Evolutionary conservation across 202 grass and related monocot genomes (phyloP).

Genomic region (Zoysia matrella): DNA sequence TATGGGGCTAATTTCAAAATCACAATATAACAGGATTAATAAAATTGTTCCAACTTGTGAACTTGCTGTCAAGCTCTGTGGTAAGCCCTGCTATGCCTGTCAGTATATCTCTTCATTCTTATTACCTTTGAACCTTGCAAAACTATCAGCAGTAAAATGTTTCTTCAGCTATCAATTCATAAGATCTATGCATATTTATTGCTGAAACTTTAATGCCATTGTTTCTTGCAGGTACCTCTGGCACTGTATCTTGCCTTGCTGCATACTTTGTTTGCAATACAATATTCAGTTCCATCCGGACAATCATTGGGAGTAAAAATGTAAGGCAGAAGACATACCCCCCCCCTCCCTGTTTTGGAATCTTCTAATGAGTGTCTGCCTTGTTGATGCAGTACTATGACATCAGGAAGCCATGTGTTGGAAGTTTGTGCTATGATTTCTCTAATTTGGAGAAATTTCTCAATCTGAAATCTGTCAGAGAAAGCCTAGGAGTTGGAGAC

Average conservation of each 20-base stretch:
- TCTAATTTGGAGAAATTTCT: conserved; percentile 87
- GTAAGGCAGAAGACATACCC: conserved; percentile 42
- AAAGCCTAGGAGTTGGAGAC: conserved; percentile 81
- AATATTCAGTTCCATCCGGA: conserved; percentile 81
- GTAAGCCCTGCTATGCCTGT: conserved; percentile 51
- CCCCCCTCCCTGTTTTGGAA: conserved; percentile 16
- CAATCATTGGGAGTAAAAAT: conserved; percentile 78
- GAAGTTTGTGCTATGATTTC: conserved; percentile 87
- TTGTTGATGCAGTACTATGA: conserved; percentile 71
- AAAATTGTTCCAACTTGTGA: conserved; percentile 71
- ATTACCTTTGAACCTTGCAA: background rate
- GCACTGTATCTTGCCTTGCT: conserved; percentile 74
- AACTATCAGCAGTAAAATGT: background rate
- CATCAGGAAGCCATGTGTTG: conserved; percentile 79
- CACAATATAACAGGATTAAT: conserved; percentile 73
- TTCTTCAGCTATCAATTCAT: conserved; percentile 26
- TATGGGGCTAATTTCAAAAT: conserved; percentile 75
- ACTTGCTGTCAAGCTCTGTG: conserved; percentile 87
- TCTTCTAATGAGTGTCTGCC: conserved; percentile 1
- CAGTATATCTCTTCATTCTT: background rate
- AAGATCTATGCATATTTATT: conserved; percentile 2
- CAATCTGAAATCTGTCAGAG: conserved; percentile 64
- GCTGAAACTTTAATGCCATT: conserved; percentile 21
- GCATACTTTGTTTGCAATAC: conserved; percentile 85
- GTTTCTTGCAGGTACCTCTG: conserved; percentile 76